Conservation (phyloP, 2,329 filamentous ascomycete genomes). For the Ophioceras dolichostomum region DNA sequence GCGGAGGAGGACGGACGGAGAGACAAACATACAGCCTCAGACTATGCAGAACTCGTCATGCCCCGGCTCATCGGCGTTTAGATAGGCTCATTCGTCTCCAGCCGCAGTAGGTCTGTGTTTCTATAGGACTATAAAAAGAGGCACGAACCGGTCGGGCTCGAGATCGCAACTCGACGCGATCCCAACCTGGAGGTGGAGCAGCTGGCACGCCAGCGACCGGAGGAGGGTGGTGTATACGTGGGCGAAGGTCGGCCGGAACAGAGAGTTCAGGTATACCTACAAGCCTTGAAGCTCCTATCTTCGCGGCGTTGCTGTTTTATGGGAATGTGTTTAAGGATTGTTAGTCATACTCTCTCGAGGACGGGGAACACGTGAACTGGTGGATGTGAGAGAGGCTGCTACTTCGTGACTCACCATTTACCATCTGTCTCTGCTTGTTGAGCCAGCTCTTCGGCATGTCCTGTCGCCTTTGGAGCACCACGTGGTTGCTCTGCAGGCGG, state of each 20-base stretch:
- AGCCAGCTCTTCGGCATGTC: conserved; percentile 74
- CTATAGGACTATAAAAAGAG: conserved; percentile 1
- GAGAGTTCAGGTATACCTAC: conserved; percentile 5
- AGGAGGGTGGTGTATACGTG: conserved; percentile 1
- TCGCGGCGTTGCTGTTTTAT: conserved; percentile 9
- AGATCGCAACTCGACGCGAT: conserved; percentile 1
- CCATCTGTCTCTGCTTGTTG: conserved; percentile 66
- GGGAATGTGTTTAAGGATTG: too few species aligned
- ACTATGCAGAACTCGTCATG: too few species aligned
- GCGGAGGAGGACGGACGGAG: too few species aligned
- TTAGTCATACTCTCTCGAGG: too few species aligned
- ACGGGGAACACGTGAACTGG: background rate
- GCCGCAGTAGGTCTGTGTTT: too few species aligned
- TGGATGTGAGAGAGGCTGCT: background rate
- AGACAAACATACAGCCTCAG: too few species aligned
- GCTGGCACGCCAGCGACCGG: conserved; percentile 1
- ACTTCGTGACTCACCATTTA: conserved; percentile 46
- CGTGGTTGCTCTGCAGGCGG: conserved; percentile 71
- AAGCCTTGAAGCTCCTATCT: conserved; percentile 8
- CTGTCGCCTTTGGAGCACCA: conserved; percentile 61
- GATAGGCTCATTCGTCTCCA: too few species aligned
- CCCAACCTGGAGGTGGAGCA: background rate
- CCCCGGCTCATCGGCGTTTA: too few species aligned
- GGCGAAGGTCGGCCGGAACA: conserved; percentile 1
- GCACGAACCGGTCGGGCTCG: background rate